These are phyloP conservation scores for Tagetes patula DNA, from an alignment of 129 eudicot genomes.

Conservation along the genomic window DNA sequence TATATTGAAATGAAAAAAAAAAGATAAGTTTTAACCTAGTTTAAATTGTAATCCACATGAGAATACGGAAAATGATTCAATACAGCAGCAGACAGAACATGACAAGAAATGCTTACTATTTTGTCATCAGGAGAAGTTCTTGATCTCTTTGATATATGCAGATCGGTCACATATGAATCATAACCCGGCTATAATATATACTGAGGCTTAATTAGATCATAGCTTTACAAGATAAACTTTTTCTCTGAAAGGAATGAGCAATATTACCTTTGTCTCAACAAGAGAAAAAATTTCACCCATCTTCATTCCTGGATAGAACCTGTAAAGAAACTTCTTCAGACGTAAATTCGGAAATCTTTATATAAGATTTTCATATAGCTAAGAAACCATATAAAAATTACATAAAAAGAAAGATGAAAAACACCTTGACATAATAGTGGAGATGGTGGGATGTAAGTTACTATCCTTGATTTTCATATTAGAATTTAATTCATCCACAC, in stretches of 20 bases:
- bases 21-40: neutral
- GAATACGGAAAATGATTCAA: constrained; percentile 1
- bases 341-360: neutral
- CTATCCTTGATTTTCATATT: constrained; percentile 48
- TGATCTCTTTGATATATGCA: constrained; percentile 58
- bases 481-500: constrained; percentile 42
- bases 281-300: constrained; percentile 66
- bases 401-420: constrained; percentile 1
- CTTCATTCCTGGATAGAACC: constrained; percentile 77
- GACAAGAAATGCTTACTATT: constrained; percentile 54
- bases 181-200: constrained; percentile 67
- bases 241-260: neutral
- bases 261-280: constrained; percentile 59
- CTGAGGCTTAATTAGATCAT: constrained; percentile 17
- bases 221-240: neutral
- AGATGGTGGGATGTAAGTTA: constrained; percentile 36
- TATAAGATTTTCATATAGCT: constrained; percentile 5
- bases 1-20: constrained; percentile 10
- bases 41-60: neutral
- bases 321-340: constrained; percentile 32
- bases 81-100: neutral
- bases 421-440: constrained; percentile 71
- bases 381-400: constrained; percentile 7
- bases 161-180: constrained; percentile 72
- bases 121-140: constrained; percentile 53